A percentile compares a stretch with the other conserved stretches of the same genome.
These are phyloP conservation scores for Verruconis gallopava DNA, from an alignment of 2,329 filamentous ascomycete genomes.

Conservation along the genomic window DNA sequence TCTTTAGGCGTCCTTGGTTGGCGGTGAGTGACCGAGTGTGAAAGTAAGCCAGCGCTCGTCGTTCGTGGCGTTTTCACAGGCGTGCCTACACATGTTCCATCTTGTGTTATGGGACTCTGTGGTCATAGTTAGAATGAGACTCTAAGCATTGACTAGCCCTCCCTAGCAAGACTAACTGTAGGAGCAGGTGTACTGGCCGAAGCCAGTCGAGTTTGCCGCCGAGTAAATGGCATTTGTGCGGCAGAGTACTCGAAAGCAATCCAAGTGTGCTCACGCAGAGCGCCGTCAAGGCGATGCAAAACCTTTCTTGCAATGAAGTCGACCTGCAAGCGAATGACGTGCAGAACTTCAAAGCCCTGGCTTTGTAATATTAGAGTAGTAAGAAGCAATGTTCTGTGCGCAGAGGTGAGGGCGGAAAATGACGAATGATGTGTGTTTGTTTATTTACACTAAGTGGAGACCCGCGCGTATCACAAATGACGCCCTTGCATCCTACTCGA, in stretches of 20 bases:
- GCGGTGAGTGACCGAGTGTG: slow-evolving; percentile 16
- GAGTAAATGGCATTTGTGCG: slow-evolving; percentile 7
- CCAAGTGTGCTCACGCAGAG: background rate
- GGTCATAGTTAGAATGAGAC: too few relatives aligned
- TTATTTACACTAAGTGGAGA: too few relatives aligned
- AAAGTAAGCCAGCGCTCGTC: slow-evolving; percentile 1
- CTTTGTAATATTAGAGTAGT: background rate
- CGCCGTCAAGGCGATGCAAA: background rate
- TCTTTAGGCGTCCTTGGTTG: slow-evolving; percentile 48
- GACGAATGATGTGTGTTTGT: too few relatives aligned
- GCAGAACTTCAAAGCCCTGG: too few relatives aligned
- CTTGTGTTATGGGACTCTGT: background rate
- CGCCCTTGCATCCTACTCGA: too few relatives aligned
- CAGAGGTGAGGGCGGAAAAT: background rate
- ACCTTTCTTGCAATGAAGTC: too few relatives aligned
- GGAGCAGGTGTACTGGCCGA: background rate
- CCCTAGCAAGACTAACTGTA: slow-evolving; percentile 1
- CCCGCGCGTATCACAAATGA: too few relatives aligned
- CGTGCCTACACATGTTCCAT: too few relatives aligned
- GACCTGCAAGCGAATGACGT: background rate
- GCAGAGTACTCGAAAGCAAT: too few relatives aligned
- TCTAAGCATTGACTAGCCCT: background rate
- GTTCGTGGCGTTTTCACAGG: background rate
- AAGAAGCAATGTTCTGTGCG: background rate
- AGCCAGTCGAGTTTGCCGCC: slow-evolving; percentile 6